Percentiles rank a stretch among this genome's conserved stretches.
These are phyloP conservation scores for Aureobasidium sp. DNA, from an alignment of 2,329 filamentous ascomycete genomes.

Conservation along the genomic window DNA sequence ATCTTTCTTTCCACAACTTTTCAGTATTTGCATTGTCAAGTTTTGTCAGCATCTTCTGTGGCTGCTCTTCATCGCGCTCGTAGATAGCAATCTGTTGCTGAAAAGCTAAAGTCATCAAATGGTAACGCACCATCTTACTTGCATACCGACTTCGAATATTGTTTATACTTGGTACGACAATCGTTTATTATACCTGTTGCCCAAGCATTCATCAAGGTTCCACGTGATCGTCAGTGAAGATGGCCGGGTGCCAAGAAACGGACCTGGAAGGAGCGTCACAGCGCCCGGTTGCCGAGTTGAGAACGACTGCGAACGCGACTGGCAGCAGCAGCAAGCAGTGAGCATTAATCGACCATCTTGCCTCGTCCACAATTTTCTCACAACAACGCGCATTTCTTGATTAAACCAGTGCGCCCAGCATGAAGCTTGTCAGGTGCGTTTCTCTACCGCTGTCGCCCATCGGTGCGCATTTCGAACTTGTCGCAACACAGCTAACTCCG, in stretches of 20 bases:
- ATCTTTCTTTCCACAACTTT: background rate
- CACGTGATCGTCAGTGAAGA: constrained; percentile 1
- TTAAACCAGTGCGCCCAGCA: constrained; percentile 42
- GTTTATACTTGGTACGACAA: no score
- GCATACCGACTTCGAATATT: background rate
- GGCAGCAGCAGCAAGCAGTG: background rate
- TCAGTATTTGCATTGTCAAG: background rate
- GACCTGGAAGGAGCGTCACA: background rate
- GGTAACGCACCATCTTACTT: background rate
- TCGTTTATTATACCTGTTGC: no score
- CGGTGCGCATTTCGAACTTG: constrained; percentile 18
- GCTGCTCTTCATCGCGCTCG: background rate
- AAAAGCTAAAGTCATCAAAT: background rate
- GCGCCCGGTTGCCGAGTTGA: constrained; percentile 4
- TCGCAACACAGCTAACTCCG: constrained; percentile 27
- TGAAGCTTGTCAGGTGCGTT: constrained; percentile 94
- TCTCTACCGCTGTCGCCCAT: constrained; percentile 17
- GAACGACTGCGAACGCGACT: background rate
- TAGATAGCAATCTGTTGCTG: background rate
- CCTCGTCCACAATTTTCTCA: background rate
- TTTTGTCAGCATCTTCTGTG: background rate
- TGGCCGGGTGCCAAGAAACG: background rate
- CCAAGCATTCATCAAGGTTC: background rate
- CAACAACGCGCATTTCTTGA: constrained; percentile 6
- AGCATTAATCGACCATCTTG: background rate